Evolutionary conservation across 129 eudicot genomes (phyloP).

Genomic region (Scalesia atractyloides): DNA sequence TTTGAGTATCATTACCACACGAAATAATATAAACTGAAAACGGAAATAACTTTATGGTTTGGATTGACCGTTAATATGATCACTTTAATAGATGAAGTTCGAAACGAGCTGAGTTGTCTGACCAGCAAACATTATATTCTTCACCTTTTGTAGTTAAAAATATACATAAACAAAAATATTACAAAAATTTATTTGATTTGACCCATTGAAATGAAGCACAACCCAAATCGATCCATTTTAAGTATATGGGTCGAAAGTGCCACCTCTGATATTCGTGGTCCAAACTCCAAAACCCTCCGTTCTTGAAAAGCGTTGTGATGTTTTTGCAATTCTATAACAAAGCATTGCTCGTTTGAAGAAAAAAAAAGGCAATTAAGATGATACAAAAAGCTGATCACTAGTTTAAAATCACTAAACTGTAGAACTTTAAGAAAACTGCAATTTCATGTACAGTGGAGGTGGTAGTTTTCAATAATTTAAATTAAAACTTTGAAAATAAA

Average conservation of each 20-base stretch:
- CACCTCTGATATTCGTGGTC: background rate
- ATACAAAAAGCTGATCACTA: background rate
- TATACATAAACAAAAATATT: background rate
- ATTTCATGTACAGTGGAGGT: background rate
- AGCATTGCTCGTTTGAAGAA: background rate
- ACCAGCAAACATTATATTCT: background rate
- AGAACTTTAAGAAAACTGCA: slow-evolving; percentile 11
- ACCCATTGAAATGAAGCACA: background rate
- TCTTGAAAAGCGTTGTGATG: background rate
- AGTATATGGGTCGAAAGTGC: background rate
- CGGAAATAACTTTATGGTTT: background rate
- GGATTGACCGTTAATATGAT: too few relatives aligned
- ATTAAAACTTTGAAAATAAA: background rate
- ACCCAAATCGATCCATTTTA: background rate
- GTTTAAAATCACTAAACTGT: slow-evolving; percentile 8
- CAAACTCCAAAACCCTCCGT: background rate
- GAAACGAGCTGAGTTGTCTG: background rate
- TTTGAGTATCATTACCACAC: background rate
- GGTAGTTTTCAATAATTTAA: background rate
- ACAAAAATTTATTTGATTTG: background rate
- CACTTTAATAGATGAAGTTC: background rate
- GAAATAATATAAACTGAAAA: background rate
- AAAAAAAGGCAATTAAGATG: background rate
- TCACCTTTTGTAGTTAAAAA: background rate
- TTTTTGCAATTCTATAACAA: background rate